A percentile compares a stretch with the other conserved stretches of the same genome.
These are phyloP conservation scores for Hypholoma sublateritium DNA, from an alignment of 768 basidiomycete species.

Conservation along the genomic window DNA sequence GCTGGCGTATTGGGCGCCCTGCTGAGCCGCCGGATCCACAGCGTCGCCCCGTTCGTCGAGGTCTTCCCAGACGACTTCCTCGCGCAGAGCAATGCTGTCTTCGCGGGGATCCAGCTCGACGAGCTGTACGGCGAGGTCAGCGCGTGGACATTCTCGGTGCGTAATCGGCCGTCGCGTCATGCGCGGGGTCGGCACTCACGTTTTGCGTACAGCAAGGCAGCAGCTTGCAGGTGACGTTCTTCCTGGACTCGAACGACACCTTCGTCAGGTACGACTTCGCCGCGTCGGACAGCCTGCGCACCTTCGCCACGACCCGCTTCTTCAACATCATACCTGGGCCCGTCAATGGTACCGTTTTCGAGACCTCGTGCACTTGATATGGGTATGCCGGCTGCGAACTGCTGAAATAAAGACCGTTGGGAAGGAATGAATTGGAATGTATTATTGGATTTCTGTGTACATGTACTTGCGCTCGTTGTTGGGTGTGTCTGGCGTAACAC, in stretches of 20 bases:
- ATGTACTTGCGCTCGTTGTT: no score
- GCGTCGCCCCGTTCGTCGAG: slow-evolving; percentile 24
- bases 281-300: slow-evolving; percentile 23
- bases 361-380: slow-evolving; percentile 18
- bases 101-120: slow-evolving; percentile 23
- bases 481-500: no score
- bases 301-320: slow-evolving; percentile 29
- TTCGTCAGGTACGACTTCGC: slow-evolving; percentile 29
- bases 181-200: neutral
- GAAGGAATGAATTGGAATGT: neutral
- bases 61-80: slow-evolving; percentile 24
- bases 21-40: neutral
- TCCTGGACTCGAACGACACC: slow-evolving; percentile 24
- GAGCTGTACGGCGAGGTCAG: slow-evolving; percentile 25
- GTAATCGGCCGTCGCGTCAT: neutral
- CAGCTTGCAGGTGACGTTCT: slow-evolving; percentile 18
- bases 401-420: neutral
- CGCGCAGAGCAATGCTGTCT: slow-evolving; percentile 22
- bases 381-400: neutral
- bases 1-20: no score
- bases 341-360: slow-evolving; percentile 23
- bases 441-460: neutral
- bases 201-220: slow-evolving; percentile 9
- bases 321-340: slow-evolving; percentile 28
- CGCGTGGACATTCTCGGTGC: slow-evolving; percentile 17